phyloP scores from a whole-genome alignment of 805 yeast species.

The Zygotorulaspora chibaensis region DNA sequence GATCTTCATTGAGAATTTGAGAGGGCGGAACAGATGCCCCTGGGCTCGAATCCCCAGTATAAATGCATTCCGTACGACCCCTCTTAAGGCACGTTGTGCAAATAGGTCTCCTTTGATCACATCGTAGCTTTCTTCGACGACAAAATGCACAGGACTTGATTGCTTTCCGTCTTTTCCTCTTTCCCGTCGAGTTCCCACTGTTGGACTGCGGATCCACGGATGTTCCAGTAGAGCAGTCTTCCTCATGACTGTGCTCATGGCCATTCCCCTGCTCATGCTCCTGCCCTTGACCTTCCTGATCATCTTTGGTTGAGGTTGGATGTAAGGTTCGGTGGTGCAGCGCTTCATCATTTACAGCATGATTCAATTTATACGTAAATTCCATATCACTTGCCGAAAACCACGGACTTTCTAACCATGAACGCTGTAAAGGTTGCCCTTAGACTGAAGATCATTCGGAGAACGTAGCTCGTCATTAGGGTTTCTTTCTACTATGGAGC shows the following conservation, averaged over 20 bases:
- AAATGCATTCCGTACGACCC: conserved; percentile 17
- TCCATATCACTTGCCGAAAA: too few relatives aligned
- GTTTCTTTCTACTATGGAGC: too few relatives aligned
- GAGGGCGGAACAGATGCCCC: not conserved
- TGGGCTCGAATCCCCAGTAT: conserved; percentile 8
- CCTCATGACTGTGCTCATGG: not conserved
- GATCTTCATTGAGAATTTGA: conserved; percentile 1
- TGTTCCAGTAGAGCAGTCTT: not conserved
- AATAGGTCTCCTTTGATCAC: conserved; percentile 28
- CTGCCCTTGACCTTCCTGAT: too few relatives aligned
- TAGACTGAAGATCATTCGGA: too few relatives aligned
- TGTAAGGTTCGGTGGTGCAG: too few relatives aligned
- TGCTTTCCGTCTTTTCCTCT: conserved; percentile 22
- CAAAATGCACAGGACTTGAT: conserved; percentile 31
- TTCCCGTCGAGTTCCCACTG: not conserved
- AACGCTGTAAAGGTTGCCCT: too few relatives aligned
- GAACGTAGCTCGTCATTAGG: too few relatives aligned
- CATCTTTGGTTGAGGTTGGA: not conserved
- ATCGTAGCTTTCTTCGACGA: conserved; percentile 28
- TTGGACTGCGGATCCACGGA: not conserved
- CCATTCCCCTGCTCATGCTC: not conserved
- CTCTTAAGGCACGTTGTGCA: conserved; percentile 28
- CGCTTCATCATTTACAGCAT: too few relatives aligned
- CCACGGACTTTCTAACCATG: too few relatives aligned
- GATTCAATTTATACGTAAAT: too few relatives aligned